Evolutionary conservation across 352 stramenopile species (phyloP), one percentile per base, ranked within the genome.

Genomic region (Pythium folliculosum): DNA sequence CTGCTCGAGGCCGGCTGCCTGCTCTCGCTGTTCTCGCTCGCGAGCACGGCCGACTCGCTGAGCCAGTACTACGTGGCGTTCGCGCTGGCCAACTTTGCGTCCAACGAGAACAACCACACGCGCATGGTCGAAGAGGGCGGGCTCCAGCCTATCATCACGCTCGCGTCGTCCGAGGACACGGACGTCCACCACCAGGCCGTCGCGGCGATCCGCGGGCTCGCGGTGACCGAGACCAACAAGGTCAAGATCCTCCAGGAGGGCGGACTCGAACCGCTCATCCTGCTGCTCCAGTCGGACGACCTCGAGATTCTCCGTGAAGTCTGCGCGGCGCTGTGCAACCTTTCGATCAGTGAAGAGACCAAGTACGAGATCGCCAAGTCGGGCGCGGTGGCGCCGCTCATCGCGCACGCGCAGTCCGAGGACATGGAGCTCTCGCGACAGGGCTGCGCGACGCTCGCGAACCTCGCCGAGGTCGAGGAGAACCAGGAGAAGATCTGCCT

Each of bases 201-300:
- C 27, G 94, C 96, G 27, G 96, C 95, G 48, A 74, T 99, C 17
- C 92, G 97, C 23, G 97, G 97, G 3, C 83, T 99, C 22, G 91
- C 88, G 25, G 91, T 97, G 22, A 95, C 77, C 19, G 83, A 95
- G 19, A 78, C 86, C 12, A 98, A 97, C 74, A 98, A 98, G 68
- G 88, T 98, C 60, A 98, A 99, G 73, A 98, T 99, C 57, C 84
- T 99, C 5, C 94, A 99, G 58, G 96, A 99, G 84, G 97, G 96
- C 17, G 95, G 96, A 0, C 75, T 99, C 21, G 94, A 98, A 66
- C 95, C 96, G 19, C 79, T 99, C 14, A 87, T 94, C 25, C 65
- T 97, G 45, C 78, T 99, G 5, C 76, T 99, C 14, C 71, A 90
- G 54, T 96, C 90, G 0, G 75, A 89, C 45, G 95, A 99, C 66